A percentile compares a stretch with the other conserved stretches of the same genome.
These are phyloP conservation scores for Phaffia australis DNA, from an alignment of 768 basidiomycete genomes.

Conservation along the genomic window DNA sequence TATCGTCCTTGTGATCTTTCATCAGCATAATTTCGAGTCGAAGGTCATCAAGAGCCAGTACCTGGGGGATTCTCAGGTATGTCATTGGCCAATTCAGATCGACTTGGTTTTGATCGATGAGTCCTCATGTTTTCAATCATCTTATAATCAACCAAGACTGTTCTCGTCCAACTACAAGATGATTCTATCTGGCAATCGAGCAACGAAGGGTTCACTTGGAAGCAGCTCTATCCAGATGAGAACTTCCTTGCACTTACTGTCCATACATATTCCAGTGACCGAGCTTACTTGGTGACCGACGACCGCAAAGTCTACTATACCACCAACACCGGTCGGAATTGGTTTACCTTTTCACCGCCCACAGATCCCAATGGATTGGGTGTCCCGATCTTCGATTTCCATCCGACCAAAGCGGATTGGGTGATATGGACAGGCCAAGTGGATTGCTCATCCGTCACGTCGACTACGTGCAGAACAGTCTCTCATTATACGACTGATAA, in stretches of 20 bases:
- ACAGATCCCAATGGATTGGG: constrained; percentile 67
- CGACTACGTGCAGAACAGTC: constrained; percentile 56
- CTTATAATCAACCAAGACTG: constrained; percentile 45
- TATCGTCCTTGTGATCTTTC: not conserved
- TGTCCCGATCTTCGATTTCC: constrained; percentile 70
- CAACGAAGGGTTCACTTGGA: constrained; percentile 92
- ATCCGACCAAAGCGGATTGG: constrained; percentile 61
- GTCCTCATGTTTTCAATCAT: not conserved
- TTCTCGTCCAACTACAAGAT: constrained; percentile 70
- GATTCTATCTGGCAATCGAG: constrained; percentile 80
- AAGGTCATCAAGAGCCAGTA: constrained; percentile 62
- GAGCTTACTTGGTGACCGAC: constrained; percentile 81
- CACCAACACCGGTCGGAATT: constrained; percentile 64
- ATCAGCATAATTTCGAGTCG: constrained; percentile 35
- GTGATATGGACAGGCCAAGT: constrained; percentile 79
- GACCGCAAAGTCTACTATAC: constrained; percentile 59
- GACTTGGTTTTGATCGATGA: not conserved
- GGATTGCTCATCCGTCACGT: constrained; percentile 47
- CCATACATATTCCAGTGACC: constrained; percentile 64
- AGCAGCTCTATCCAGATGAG: constrained; percentile 50
- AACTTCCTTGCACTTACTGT: constrained; percentile 75
- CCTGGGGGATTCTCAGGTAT: constrained; percentile 58
- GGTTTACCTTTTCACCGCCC: constrained; percentile 54
- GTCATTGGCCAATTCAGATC: constrained; percentile 39
- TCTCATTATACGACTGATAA: constrained; percentile 64